These are phyloP conservation scores for Puya raimondii DNA, from an alignment of 176 grass and related monocot species.

Conservation along the genomic window DNA sequence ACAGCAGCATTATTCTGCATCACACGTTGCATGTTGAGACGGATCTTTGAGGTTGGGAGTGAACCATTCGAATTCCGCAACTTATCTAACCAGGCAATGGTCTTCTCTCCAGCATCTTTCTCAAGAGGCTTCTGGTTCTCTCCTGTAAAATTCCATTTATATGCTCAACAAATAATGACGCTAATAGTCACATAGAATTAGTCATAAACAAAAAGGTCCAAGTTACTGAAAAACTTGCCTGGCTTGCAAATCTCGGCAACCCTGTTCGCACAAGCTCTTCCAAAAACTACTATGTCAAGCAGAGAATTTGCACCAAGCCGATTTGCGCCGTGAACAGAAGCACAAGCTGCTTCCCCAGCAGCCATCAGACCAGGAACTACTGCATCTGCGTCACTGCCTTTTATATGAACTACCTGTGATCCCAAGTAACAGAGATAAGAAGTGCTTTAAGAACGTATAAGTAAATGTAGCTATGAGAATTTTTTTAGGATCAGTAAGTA, in stretches of 20 bases:
- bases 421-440: conserved; percentile 19
- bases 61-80: conserved; percentile 54
- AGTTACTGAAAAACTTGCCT: conserved; percentile 24
- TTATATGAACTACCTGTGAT: conserved; percentile 51
- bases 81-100: conserved; percentile 62
- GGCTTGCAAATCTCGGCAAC: conserved; percentile 62
- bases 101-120: conserved; percentile 46
- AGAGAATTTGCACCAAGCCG: conserved; percentile 71
- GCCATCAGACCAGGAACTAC: conserved; percentile 61
- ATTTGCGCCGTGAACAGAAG: conserved; percentile 81
- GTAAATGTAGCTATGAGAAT: neutral
- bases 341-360: conserved; percentile 70
- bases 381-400: conserved; percentile 45
- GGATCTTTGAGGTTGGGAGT: conserved; percentile 53
- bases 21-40: conserved; percentile 70
- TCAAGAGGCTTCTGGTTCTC: conserved; percentile 52
- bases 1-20: conserved; percentile 84
- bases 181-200: no score
- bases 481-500: neutral
- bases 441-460: neutral
- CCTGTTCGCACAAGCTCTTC: conserved; percentile 75
- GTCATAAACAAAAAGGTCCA: neutral
- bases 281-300: conserved; percentile 78
- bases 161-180: neutral
- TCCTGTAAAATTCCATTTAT: conserved; percentile 23